Evolutionary conservation across 148 eudicot genomes (phyloP), one percentile per base, ranked within the genome.

Genomic region (Vaccinium corymbosum): DNA sequence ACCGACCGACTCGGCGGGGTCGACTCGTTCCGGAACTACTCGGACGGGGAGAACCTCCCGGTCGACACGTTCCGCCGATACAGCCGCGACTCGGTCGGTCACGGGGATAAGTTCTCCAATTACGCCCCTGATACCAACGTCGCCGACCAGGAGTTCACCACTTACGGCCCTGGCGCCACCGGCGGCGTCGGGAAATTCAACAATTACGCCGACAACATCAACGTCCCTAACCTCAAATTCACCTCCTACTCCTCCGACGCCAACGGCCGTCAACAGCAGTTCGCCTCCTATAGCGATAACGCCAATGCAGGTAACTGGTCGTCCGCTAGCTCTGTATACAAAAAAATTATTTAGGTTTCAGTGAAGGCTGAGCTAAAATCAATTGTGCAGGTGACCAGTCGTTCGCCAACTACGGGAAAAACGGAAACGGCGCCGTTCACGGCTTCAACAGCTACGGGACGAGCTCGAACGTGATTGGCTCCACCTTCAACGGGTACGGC

Each of bases 181-280:
- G 93, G 93, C 3, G 93, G 93, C 17, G 17, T 62, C 9, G 93
- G 91, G 1, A 55, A 61, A n/a, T 91, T 91, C 89, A 83, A 73
- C 1, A 6, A 13, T 2, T 91, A 91, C 66, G 89, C 89, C 3
- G 61, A 85, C 7, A n/a, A 38, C 0, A 87, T 87, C 35, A 91
- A 91, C 62, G 84, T 74, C 51, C 93, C 93, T 0, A 85, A 83
- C 42, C 82, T 91, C 6, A 22, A 86, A 66, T 91, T 91, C 85
- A 89, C 90, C 19, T 83, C 91, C 3, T 91, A 91, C 82, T 87
- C 89, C 42, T 87, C 77, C 78, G 88, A 83, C 83, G 81, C 84
- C 11, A 91, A 89, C 77, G 93, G 91, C 6, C 82, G 93, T 0
- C 71, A 14, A 4, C 85, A 82, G 35, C 6, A 71, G 17, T 91